A percentile compares a stretch with the other conserved stretches of the same genome.
These are phyloP conservation scores for Cyclotella baltica DNA, from an alignment of 108 stramenopile genomes.

Conservation along the genomic window DNA sequence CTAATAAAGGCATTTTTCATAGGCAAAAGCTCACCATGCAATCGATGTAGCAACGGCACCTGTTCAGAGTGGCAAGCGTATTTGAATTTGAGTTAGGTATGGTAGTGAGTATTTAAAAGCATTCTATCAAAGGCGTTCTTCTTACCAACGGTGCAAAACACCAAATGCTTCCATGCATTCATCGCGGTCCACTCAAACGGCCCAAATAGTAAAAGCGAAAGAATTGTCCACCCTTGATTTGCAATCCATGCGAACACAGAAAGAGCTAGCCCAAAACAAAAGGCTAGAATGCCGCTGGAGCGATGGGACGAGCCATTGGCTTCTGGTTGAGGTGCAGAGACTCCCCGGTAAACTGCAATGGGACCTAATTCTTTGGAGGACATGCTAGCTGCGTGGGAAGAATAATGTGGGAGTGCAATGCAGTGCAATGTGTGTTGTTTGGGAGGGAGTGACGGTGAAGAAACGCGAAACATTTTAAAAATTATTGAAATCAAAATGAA, in stretches of 20 bases:
- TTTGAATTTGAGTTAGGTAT: no score
- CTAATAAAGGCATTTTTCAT: no score
- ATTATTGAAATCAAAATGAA: no score
- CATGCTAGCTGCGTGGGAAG: no score
- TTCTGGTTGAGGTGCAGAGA: background rate
- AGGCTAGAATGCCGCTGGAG: constrained; percentile 16
- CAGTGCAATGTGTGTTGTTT: no score
- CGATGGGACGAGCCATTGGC: background rate
- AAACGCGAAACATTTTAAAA: no score
- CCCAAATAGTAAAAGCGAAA: constrained; percentile 32
- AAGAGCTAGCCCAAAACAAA: constrained; percentile 25
- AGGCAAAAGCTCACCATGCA: constrained; percentile 21
- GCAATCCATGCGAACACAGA: constrained; percentile 29
- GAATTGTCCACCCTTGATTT: constrained; percentile 39
- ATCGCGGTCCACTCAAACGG: constrained; percentile 26
- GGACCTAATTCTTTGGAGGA: background rate
- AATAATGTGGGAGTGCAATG: no score
- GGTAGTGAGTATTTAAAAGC: no score
- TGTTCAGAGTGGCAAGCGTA: no score
- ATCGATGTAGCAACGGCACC: constrained; percentile 29
- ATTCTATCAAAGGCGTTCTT: no score
- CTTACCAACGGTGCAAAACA: constrained; percentile 11
- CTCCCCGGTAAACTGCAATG: background rate
- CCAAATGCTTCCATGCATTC: constrained; percentile 37
- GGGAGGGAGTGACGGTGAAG: no score